phyloP scores from a whole-genome alignment of 495 filamentous ascomycete species.

The Penicillium pancosmium region DNA sequence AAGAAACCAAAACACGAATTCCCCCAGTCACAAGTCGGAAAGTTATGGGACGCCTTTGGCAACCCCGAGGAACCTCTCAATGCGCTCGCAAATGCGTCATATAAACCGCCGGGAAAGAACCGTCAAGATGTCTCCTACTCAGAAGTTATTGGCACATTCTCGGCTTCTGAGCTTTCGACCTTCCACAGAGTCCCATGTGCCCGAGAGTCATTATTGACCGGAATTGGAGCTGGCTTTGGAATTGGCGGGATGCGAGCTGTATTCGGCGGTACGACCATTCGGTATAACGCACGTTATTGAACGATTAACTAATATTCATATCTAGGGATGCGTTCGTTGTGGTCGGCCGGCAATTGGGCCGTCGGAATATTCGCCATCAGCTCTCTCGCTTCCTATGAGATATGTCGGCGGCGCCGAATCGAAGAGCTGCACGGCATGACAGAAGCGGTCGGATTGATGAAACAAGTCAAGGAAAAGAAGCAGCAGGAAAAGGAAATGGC shows the following conservation, averaged over 20 bases:
- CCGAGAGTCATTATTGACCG: constrained; percentile 77
- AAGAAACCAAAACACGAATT: constrained; percentile 45
- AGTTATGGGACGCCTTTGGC: constrained; percentile 55
- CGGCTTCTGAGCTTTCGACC: constrained; percentile 66
- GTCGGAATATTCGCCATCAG: constrained; percentile 70
- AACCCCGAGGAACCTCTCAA: constrained; percentile 54
- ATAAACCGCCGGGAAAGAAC: constrained; percentile 52
- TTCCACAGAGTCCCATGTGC: constrained; percentile 83
- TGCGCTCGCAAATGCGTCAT: constrained; percentile 43
- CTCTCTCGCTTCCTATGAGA: constrained; percentile 73
- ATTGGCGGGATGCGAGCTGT: constrained; percentile 72
- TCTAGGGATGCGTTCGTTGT: constrained; percentile 47
- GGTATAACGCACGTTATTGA: not conserved
- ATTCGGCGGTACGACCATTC: constrained; percentile 63
- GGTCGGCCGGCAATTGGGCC: constrained; percentile 77
- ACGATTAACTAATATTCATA: constrained; percentile 8
- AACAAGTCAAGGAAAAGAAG: constrained; percentile 68
- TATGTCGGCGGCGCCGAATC: constrained; percentile 70
- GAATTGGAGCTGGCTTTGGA: constrained; percentile 76
- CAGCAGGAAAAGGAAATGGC: constrained; percentile 66
- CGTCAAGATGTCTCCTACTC: constrained; percentile 52
- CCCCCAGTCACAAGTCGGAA: constrained; percentile 51
- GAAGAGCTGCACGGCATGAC: constrained; percentile 79
- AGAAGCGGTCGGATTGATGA: constrained; percentile 77
- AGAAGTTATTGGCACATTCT: constrained; percentile 68